Conservation (phyloP, 2,329 filamentous ascomycete species). For the Diaporthe sp. region DNA sequence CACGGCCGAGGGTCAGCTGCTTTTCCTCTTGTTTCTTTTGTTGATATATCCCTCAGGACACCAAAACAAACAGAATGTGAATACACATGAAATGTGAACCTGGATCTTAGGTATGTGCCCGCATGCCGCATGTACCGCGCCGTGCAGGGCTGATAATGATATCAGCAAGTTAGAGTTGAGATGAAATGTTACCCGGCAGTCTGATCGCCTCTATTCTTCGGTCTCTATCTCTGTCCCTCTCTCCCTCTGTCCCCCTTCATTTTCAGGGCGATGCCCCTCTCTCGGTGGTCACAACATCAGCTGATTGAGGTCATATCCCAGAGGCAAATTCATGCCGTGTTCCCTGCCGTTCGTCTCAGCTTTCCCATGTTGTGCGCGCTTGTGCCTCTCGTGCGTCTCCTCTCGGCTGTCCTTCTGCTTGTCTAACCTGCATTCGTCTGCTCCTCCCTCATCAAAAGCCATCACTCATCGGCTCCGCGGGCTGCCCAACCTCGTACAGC, state of each 20-base stretch:
- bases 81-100: neutral
- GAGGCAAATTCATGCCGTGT: slow-evolving; percentile 24
- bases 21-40: neutral
- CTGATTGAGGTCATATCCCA: slow-evolving; percentile 21
- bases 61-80: neutral
- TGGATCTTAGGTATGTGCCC: neutral
- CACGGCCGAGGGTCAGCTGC: slow-evolving; percentile 18
- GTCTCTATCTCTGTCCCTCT: neutral
- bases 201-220: slow-evolving; percentile 3
- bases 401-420: neutral
- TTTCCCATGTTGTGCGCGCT: neutral
- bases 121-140: slow-evolving; percentile 1
- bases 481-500: neutral
- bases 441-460: neutral
- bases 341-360: slow-evolving; percentile 28
- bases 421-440: neutral
- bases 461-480: neutral
- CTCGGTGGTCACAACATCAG: neutral
- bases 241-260: neutral
- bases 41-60: neutral
- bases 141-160: neutral
- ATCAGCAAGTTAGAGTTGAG: neutral
- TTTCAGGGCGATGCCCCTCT: neutral
- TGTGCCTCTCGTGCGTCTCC: neutral
- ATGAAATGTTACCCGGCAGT: slow-evolving; percentile 24